Evolutionary conservation across 768 basidiomycete species (phyloP).

Genomic region (Sporobolomyces phaffii): DNA sequence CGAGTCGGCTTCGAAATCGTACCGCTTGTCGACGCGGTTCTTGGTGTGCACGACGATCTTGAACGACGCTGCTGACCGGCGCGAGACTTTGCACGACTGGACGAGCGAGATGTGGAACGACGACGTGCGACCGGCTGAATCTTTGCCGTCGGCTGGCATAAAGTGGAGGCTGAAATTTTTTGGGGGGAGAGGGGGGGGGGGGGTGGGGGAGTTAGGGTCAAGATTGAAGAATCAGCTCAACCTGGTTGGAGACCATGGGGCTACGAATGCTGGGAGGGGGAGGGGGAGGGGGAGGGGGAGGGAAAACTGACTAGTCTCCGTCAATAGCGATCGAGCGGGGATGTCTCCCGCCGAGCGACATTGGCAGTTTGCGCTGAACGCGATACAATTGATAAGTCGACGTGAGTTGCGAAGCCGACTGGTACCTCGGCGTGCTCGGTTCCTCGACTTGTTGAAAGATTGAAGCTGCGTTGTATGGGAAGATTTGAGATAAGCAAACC

Average conservation of each 20-base stretch:
- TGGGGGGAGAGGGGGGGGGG: conserved; percentile 47
- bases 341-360: conserved; percentile 74
- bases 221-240: conserved; percentile 61
- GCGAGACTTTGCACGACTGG: conserved; percentile 71
- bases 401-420: conserved; percentile 60
- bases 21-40: conserved; percentile 67
- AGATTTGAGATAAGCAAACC: not conserved
- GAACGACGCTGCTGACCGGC: conserved; percentile 70
- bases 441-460: conserved; percentile 88
- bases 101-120: conserved; percentile 89
- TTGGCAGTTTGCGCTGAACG: conserved; percentile 89
- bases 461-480: conserved; percentile 55
- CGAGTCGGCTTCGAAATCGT: conserved; percentile 94
- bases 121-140: conserved; percentile 81
- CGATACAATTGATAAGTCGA: conserved; percentile 71
- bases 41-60: conserved; percentile 69
- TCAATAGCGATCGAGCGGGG: conserved; percentile 90
- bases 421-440: conserved; percentile 54
- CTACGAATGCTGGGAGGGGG: too few species aligned
- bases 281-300: too few species aligned
- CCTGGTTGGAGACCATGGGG: conserved; percentile 58
- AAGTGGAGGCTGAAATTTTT: conserved; percentile 10
- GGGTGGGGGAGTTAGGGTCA: too few species aligned
- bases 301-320: conserved; percentile 65
- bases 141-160: conserved; percentile 53